These are phyloP conservation scores for Malania oleifera DNA, from an alignment of 164 flowering plant species.

Conservation along the genomic window DNA sequence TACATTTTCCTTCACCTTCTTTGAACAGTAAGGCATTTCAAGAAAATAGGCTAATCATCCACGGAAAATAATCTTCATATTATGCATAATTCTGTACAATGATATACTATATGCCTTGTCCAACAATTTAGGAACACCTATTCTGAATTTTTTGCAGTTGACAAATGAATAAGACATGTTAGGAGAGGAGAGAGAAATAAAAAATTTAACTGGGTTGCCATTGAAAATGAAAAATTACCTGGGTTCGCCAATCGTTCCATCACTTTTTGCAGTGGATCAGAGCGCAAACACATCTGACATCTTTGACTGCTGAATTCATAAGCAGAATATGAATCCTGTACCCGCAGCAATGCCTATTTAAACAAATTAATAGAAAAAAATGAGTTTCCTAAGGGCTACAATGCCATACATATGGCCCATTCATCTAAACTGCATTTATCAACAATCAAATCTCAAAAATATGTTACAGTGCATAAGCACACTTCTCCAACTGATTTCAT, in stretches of 20 bases:
- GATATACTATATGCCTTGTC: no score
- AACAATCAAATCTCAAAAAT: no score
- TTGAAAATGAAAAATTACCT: slow-evolving; percentile 31
- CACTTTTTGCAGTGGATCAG: slow-evolving; percentile 80
- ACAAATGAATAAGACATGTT: not conserved
- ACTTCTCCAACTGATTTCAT: no score
- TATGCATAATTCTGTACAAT: no score
- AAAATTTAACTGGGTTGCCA: no score
- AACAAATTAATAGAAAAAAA: not conserved
- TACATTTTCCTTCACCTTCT: no score
- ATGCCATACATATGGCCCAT: not conserved
- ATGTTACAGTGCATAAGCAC: no score
- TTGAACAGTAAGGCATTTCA: no score
- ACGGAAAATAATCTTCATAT: no score
- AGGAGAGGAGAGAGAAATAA: not conserved
- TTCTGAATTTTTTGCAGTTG: not conserved
- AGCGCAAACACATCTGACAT: slow-evolving; percentile 90
- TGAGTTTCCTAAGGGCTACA: not conserved
- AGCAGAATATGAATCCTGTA: slow-evolving; percentile 62
- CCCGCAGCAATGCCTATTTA: slow-evolving; percentile 72
- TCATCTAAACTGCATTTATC: not conserved
- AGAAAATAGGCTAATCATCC: no score
- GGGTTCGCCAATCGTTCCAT: slow-evolving; percentile 85
- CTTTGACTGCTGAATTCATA: slow-evolving; percentile 57
- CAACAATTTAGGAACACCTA: not conserved